Percentiles rank a stretch among this genome's conserved stretches.
Conservation (phyloP, 371 early-diverging fungal genomes). For the Mucor saturninus region DNA sequence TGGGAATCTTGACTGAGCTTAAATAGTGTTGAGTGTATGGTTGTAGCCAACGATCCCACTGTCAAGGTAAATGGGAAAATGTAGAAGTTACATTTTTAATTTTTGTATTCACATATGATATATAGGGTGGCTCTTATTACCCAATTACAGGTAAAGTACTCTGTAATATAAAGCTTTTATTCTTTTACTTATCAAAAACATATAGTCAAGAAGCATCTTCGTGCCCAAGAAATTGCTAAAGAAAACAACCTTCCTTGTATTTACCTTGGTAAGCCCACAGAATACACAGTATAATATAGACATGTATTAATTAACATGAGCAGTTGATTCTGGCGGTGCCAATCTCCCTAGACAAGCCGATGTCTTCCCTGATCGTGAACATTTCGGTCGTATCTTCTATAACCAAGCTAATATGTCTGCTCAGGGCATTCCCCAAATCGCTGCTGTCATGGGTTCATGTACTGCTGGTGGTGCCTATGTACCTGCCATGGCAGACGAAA, state of each 20-base stretch:
- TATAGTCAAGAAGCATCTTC: conserved; percentile 93
- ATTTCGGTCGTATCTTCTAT: conserved; percentile 97
- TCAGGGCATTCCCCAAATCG: conserved; percentile 91
- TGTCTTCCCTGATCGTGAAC: conserved; percentile 97
- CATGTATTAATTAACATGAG: neutral
- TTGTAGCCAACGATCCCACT: conserved; percentile 95
- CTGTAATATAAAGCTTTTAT: neutral
- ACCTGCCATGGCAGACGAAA: conserved; percentile 98
- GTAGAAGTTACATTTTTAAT: neutral
- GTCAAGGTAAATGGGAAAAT: conserved; percentile 62
- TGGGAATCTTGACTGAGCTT: conserved; percentile 29
- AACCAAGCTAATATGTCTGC: conserved; percentile 93
- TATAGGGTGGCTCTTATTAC: conserved; percentile 95
- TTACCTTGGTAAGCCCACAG: conserved; percentile 72
- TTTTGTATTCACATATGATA: conserved; percentile 39
- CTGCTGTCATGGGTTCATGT: conserved; percentile 97
- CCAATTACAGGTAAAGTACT: conserved; percentile 76
- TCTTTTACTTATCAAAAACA: neutral
- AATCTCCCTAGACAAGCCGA: conserved; percentile 95
- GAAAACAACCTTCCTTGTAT: conserved; percentile 96
- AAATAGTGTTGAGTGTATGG: conserved; percentile 88
- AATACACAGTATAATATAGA: neutral
- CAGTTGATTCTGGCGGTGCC: conserved; percentile 97
- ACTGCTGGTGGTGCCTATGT: conserved; percentile 99
- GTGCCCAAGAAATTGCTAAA: conserved; percentile 97